phyloP scores from a whole-genome alignment of 116 monocot species.

The Papilionanthe hybrid region DNA sequence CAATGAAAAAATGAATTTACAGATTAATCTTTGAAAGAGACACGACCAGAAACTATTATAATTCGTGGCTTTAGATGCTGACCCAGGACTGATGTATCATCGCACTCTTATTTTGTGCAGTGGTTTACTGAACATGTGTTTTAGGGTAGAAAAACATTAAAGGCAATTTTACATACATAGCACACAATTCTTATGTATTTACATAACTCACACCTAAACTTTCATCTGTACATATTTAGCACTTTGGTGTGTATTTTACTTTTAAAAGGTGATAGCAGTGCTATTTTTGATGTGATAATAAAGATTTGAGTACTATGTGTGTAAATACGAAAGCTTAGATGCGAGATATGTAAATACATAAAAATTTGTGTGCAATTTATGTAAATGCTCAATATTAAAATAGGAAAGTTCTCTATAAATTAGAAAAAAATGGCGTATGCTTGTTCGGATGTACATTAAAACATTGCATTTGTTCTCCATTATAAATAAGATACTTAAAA shows the following conservation, averaged over 20 bases:
- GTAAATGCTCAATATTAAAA: background rate
- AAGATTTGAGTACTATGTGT: too few species aligned
- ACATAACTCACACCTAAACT: too few species aligned
- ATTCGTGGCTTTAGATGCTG: background rate
- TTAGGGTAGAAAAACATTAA: too few species aligned
- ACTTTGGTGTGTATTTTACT: too few species aligned
- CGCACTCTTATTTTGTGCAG: background rate
- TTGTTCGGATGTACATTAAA: background rate
- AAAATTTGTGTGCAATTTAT: too few species aligned
- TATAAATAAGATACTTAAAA: background rate
- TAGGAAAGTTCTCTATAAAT: background rate
- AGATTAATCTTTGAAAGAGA: background rate
- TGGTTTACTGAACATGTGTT: background rate
- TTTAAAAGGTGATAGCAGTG: too few species aligned
- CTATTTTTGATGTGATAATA: too few species aligned
- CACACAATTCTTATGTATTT: too few species aligned
- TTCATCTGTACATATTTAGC: too few species aligned
- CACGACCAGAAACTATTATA: background rate
- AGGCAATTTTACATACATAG: too few species aligned
- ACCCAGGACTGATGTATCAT: background rate
- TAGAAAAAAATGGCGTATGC: background rate
- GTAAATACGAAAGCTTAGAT: too few species aligned
- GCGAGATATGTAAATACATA: too few species aligned
- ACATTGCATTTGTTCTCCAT: background rate
- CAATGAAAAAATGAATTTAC: background rate